phyloP scores from a whole-genome alignment of 805 yeast species.

The Saitoella complicata region DNA sequence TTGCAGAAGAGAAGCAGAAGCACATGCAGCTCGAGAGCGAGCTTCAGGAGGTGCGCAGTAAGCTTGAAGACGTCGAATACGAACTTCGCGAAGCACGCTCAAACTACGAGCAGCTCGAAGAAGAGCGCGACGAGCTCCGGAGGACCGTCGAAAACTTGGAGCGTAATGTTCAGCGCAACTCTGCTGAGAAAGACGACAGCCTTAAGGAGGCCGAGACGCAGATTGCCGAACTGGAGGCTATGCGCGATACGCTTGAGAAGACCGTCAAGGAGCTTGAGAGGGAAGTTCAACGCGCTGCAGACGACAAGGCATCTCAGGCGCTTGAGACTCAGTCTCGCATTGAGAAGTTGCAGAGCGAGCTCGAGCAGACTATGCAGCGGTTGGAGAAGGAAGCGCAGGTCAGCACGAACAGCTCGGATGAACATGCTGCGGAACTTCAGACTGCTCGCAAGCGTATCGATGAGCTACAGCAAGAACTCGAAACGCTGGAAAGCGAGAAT shows the following conservation, averaged over 20 bases:
- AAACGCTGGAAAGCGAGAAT: too few relatives aligned
- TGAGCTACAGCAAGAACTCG: too few relatives aligned
- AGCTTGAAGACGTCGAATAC: background rate
- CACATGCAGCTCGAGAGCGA: background rate
- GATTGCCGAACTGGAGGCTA: background rate
- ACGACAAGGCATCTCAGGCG: too few relatives aligned
- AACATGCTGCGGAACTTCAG: too few relatives aligned
- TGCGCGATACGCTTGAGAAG: background rate
- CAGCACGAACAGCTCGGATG: too few relatives aligned
- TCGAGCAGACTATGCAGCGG: too few relatives aligned
- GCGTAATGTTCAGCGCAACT: background rate
- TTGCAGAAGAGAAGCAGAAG: background rate
- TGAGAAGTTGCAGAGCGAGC: too few relatives aligned
- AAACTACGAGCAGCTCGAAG: background rate
- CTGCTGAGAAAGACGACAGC: background rate
- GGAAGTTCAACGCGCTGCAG: too few relatives aligned
- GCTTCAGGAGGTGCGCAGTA: background rate
- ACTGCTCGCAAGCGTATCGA: too few relatives aligned
- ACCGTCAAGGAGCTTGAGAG: too few relatives aligned
- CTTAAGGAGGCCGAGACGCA: background rate
- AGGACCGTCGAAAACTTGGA: background rate
- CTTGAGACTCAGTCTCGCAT: too few relatives aligned
- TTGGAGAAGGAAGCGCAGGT: too few relatives aligned
- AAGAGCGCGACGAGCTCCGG: background rate
- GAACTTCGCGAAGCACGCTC: background rate